Evolutionary conservation across 306 rosid species (phyloP).

Genomic region (Medicago lupulina): DNA sequence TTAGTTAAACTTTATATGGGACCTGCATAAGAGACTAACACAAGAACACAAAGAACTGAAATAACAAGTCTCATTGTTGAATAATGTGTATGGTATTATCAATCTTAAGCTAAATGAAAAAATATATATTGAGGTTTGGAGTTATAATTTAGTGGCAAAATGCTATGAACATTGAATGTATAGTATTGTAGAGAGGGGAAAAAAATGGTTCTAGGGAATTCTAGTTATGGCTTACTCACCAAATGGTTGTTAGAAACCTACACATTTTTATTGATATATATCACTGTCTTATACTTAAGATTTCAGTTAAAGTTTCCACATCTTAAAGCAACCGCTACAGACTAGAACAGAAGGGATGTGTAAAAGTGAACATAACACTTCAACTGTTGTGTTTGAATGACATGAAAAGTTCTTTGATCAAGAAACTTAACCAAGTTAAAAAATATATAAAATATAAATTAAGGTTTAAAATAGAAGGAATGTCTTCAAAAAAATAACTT

Average conservation of each 20-base stretch:
- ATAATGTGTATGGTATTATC: slow-evolving; percentile 28
- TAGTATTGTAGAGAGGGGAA: slow-evolving; percentile 36
- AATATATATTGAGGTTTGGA: neutral
- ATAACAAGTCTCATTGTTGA: slow-evolving; percentile 58
- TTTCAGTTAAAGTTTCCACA: slow-evolving; percentile 60
- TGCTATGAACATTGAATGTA: slow-evolving; percentile 26
- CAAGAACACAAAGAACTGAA: slow-evolving; percentile 56
- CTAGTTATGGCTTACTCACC: slow-evolving; percentile 53
- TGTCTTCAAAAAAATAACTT: neutral
- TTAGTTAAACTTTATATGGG: slow-evolving; percentile 22
- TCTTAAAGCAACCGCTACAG: slow-evolving; percentile 75
- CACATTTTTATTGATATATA: slow-evolving; percentile 37
- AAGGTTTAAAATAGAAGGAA: neutral
- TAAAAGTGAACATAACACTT: slow-evolving; percentile 55
- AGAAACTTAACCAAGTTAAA: slow-evolving; percentile 3
- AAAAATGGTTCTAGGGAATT: slow-evolving; percentile 29
- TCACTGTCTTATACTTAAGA: slow-evolving; percentile 29
- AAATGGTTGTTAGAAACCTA: slow-evolving; percentile 59
- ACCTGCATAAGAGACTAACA: slow-evolving; percentile 65
- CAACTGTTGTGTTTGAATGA: slow-evolving; percentile 55
- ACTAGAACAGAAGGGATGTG: slow-evolving; percentile 46
- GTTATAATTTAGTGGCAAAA: neutral
- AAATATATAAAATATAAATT: neutral
- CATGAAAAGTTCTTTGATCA: slow-evolving; percentile 43
- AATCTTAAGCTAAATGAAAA: slow-evolving; percentile 29